Evolutionary conservation across 805 yeast species (phyloP), one percentile per base, ranked within the genome.

Genomic region (Kuraishia borneana): DNA sequence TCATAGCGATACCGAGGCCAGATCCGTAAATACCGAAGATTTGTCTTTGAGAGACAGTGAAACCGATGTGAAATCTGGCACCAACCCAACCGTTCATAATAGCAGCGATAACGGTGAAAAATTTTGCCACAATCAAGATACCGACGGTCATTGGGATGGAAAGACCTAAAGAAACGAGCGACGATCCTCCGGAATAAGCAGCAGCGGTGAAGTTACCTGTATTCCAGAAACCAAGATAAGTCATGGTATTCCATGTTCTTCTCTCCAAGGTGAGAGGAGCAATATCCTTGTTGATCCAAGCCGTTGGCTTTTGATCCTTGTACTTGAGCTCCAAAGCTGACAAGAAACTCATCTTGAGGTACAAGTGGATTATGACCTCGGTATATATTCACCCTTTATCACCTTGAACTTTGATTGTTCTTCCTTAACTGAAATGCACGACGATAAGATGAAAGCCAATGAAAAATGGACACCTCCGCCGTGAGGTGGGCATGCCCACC

Each of bases 51-150:
- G 56, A 54, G 9, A 69, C 56, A 2, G 75, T 61, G 42, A 57
- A 70, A 1, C 75, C 73, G 28, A 70, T 55, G 46, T 68, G 73
- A 55, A 63, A 69, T 30, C 66, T 61, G n/a, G 51, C 45, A 30
- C 77, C 76, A 0, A 68, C 71, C 34, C 55, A 58, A 13, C 70
- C 61, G 44, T 67, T 68, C 10, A 67, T 58, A 26, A 65, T 42
- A 10, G 75, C 65, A 36, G 62, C 58, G 3, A 54, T 12, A 29
- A 65, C 51, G 9, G 71, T 64, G 10, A 71, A 39, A 3, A 63
- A 42, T 47, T 69, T 70, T 22, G 69, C 75, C 10, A 71, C 41
- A 21, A 63, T 54, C 28, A 59, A 53, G n/a, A 62, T 57, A 6
- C 67, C 65, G 44, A 70, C 58, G 5, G 68, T 56, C 31, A 68